Conservation (phyloP, 2,329 filamentous ascomycete genomes). For the Aspergillus texensis region DNA sequence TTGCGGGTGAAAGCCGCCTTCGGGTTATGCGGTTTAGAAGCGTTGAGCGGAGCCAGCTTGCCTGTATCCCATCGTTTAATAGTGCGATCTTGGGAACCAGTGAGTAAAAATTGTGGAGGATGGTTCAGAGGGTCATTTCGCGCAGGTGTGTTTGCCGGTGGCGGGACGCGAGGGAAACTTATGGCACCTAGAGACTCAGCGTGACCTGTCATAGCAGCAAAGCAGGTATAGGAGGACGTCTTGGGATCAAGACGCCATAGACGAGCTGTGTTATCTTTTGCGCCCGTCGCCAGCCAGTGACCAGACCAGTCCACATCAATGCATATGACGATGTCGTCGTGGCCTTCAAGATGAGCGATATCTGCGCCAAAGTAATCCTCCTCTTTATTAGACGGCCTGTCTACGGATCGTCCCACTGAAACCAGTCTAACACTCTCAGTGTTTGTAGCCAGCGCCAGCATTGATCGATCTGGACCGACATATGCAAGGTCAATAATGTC, state of each 20-base stretch:
- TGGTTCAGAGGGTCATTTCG: conserved; percentile 73
- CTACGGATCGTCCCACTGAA: conserved; percentile 58
- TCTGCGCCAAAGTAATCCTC: conserved; percentile 83
- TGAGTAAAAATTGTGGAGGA: conserved; percentile 82
- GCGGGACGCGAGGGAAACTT: conserved; percentile 71
- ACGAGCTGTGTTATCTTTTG: conserved; percentile 93
- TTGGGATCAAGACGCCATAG: conserved; percentile 84
- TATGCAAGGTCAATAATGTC: conserved; percentile 96
- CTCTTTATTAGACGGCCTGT: conserved; percentile 34
- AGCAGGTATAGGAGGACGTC: conserved; percentile 75
- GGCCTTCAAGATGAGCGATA: conserved; percentile 80
- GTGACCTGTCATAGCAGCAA: conserved; percentile 83
- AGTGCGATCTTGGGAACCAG: conserved; percentile 92
- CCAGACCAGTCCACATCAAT: conserved; percentile 96
- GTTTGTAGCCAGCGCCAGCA: conserved; percentile 91
- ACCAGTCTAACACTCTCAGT: conserved; percentile 90
- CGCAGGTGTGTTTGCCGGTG: conserved; percentile 69
- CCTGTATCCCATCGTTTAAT: conserved; percentile 91
- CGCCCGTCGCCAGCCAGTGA: conserved; percentile 91
- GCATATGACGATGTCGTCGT: conserved; percentile 94
- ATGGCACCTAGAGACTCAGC: conserved; percentile 93
- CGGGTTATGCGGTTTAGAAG: conserved; percentile 36
- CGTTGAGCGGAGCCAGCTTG: conserved; percentile 56
- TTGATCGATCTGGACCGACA: conserved; percentile 74
- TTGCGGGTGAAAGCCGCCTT: conserved; percentile 82